phyloP scores from a whole-genome alignment of 2,329 filamentous ascomycete genomes.

The Didymella glomerata region DNA sequence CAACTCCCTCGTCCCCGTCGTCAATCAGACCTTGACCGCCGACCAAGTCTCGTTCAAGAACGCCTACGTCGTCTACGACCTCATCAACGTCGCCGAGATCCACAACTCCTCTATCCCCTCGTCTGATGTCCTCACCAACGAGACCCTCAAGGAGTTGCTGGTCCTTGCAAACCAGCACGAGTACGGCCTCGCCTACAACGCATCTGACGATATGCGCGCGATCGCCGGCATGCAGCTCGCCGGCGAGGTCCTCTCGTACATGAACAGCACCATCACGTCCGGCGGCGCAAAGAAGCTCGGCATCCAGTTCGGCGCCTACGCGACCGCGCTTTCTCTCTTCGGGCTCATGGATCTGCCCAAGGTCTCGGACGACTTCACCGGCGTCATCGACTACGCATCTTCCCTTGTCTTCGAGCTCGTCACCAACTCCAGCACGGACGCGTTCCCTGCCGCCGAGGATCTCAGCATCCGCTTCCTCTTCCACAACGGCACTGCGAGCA shows the following conservation, averaged over 20 bases:
- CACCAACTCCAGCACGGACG: conserved; percentile 55
- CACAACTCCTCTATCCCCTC: conserved; percentile 69
- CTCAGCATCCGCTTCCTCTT: conserved; percentile 69
- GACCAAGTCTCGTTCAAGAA: conserved; percentile 66
- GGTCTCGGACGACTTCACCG: conserved; percentile 70
- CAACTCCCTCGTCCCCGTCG: conserved; percentile 58
- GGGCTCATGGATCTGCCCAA: conserved; percentile 62
- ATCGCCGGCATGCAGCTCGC: conserved; percentile 60
- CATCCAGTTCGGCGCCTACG: conserved; percentile 70
- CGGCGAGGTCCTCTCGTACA: conserved; percentile 55
- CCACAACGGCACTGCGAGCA: conserved; percentile 66
- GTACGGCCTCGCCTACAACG: conserved; percentile 83
- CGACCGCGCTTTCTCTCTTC: conserved; percentile 68
- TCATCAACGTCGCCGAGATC: conserved; percentile 69
- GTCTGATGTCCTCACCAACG: conserved; percentile 66
- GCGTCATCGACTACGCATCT: conserved; percentile 83
- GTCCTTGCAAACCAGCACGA: conserved; percentile 82
- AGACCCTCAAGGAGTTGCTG: conserved; percentile 69
- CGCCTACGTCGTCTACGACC: conserved; percentile 70
- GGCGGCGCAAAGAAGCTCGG: conserved; percentile 54
- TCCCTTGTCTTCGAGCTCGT: conserved; percentile 81
- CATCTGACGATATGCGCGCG: conserved; percentile 57
- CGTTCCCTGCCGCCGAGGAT: conserved; percentile 58
- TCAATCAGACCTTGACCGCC: conserved; percentile 61
- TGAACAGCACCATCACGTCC: conserved; percentile 55